phyloP scores from a whole-genome alignment of 23 red algal genomes.

The Cyanidioschyzon merolae region DNA sequence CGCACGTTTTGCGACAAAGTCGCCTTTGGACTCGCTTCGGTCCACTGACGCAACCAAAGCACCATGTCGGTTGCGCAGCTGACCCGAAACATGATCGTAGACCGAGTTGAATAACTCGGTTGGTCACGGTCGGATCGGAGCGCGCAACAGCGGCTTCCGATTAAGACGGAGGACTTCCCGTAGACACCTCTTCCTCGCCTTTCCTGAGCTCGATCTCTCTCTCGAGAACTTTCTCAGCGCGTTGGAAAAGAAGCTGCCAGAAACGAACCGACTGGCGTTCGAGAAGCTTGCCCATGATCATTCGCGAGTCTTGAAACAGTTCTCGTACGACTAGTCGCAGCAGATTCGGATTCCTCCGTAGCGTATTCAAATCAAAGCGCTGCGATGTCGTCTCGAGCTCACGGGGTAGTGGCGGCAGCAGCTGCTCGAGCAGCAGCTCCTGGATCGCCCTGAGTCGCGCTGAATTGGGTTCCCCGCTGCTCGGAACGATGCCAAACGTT shows the following conservation, averaged over 20 bases:
- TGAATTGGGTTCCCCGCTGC: conserved; percentile 1
- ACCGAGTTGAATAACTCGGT: too few species aligned
- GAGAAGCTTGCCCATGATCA: conserved; percentile 1
- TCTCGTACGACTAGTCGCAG: not conserved
- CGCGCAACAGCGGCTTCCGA: too few species aligned
- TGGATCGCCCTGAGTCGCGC: not conserved
- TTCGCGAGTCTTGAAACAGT: not conserved
- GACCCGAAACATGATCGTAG: too few species aligned
- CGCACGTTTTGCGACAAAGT: too few species aligned
- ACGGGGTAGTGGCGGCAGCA: conserved; percentile 12
- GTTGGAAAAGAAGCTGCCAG: not conserved
- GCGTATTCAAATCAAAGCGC: not conserved
- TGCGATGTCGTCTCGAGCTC: not conserved
- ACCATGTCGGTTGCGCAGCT: too few species aligned
- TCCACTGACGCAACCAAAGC: too few species aligned
- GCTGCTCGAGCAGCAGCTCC: not conserved
- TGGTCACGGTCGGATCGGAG: too few species aligned
- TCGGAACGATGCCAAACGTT: conserved; percentile 49
- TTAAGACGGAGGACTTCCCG: too few species aligned
- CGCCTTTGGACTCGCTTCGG: too few species aligned
- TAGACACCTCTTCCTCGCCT: too few species aligned
- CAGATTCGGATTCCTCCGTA: not conserved
- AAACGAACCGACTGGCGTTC: conserved; percentile 5
- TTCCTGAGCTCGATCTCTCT: not conserved
- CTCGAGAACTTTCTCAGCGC: not conserved